These are phyloP conservation scores for Penicillium carneum DNA, from an alignment of 2,329 filamentous ascomycete species.

Conservation along the genomic window DNA sequence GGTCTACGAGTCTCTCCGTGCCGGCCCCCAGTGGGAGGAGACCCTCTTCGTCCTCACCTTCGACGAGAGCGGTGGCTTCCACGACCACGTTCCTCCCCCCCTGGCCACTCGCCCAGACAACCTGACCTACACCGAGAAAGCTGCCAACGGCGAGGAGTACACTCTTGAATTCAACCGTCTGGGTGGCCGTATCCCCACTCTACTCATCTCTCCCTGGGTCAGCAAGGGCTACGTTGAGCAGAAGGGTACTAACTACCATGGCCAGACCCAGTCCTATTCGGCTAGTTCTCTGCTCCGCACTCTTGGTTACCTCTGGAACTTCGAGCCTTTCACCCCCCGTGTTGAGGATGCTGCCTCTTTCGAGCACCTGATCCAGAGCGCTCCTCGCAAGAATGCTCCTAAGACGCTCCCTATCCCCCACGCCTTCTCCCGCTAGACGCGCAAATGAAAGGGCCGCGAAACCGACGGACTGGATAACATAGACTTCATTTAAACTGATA, in stretches of 20 bases:
- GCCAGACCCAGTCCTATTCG: constrained; percentile 38
- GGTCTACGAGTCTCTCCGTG: constrained; percentile 47
- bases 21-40: constrained; percentile 45
- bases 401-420: no score
- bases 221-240: constrained; percentile 42
- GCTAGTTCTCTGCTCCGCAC: constrained; percentile 41
- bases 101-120: constrained; percentile 44
- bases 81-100: constrained; percentile 48
- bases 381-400: no score
- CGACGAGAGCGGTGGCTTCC: constrained; percentile 50
- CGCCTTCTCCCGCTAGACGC: no score
- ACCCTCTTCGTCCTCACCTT: constrained; percentile 49
- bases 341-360: constrained; percentile 38
- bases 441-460: no score
- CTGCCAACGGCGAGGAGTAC: constrained; percentile 37
- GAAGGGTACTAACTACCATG: constrained; percentile 35
- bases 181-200: constrained; percentile 42
- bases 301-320: constrained; percentile 46
- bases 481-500: no score
- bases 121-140: constrained; percentile 44
- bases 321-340: constrained; percentile 42
- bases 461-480: no score
- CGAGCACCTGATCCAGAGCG: constrained; percentile 37
- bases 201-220: constrained; percentile 43
- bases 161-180: constrained; percentile 41